Conservation (phyloP, 1,139 yeast genomes). For the Blastobotrys malaysiensis region DNA sequence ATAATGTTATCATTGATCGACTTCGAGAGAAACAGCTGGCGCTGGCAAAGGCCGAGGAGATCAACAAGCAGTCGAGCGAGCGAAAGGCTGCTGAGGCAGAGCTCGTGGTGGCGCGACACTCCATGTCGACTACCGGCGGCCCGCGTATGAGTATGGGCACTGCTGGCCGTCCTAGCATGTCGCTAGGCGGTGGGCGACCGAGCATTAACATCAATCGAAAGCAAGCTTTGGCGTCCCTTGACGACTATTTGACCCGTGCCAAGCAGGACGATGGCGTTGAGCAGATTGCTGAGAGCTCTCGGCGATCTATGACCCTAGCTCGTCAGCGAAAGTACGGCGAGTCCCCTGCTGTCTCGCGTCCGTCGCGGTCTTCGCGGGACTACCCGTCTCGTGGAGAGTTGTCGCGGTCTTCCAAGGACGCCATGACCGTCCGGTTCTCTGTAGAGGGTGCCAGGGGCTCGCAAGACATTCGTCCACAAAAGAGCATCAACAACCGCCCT, state of each 20-base stretch:
- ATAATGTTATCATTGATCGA: slow-evolving; percentile 79
- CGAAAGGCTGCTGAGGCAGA: slow-evolving; percentile 83
- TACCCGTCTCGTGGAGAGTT: background rate
- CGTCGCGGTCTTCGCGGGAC: slow-evolving; percentile 11
- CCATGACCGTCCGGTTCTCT: background rate
- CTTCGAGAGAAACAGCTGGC: slow-evolving; percentile 57
- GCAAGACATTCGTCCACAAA: background rate
- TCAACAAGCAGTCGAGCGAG: slow-evolving; percentile 51
- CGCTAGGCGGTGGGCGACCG: slow-evolving; percentile 21
- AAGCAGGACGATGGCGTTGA: slow-evolving; percentile 47
- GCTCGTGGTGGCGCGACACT: slow-evolving; percentile 44
- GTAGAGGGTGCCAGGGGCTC: background rate
- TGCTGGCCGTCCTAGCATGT: slow-evolving; percentile 10
- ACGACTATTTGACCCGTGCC: slow-evolving; percentile 47
- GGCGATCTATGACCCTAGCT: slow-evolving; percentile 61
- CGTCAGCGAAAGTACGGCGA: slow-evolving; percentile 59
- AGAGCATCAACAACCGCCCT: background rate
- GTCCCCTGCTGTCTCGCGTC: slow-evolving; percentile 4
- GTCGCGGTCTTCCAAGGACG: background rate
- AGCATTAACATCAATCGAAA: slow-evolving; percentile 27
- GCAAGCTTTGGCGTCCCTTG: slow-evolving; percentile 39
- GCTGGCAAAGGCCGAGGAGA: slow-evolving; percentile 53
- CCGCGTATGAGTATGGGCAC: slow-evolving; percentile 3
- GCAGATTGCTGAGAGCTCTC: slow-evolving; percentile 53
- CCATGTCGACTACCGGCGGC: slow-evolving; percentile 32